phyloP scores from a whole-genome alignment of 805 yeast genomes.

The Danielia oregonensis region DNA sequence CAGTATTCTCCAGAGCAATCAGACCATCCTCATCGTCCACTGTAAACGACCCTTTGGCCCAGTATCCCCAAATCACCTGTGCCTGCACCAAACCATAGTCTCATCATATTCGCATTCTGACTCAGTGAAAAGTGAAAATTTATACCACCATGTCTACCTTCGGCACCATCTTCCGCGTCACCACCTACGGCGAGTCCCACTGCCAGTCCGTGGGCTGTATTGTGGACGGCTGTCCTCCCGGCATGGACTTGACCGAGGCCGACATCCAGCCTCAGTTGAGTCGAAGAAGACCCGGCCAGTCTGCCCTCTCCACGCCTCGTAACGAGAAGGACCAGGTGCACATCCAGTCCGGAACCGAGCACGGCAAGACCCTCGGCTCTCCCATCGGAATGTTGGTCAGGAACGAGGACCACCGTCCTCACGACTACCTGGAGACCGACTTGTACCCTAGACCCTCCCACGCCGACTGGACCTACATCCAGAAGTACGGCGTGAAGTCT shows the following conservation, averaged over 20 bases:
- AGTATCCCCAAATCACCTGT: too few species aligned
- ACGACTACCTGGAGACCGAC: slow-evolving; percentile 94
- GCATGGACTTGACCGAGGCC: slow-evolving; percentile 74
- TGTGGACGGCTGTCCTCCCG: slow-evolving; percentile 98
- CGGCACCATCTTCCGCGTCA: slow-evolving; percentile 54
- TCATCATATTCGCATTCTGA: too few species aligned
- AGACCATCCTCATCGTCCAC: too few species aligned
- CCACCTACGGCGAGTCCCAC: slow-evolving; percentile 98
- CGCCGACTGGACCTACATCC: slow-evolving; percentile 91
- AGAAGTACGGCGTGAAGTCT: slow-evolving; percentile 89
- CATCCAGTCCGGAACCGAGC: slow-evolving; percentile 93
- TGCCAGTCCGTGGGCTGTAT: slow-evolving; percentile 97
- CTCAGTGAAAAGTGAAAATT: too few species aligned
- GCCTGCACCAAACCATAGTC: too few species aligned
- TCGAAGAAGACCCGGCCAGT: slow-evolving; percentile 97
- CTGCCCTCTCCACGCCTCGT: slow-evolving; percentile 88
- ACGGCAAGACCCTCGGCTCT: slow-evolving; percentile 86
- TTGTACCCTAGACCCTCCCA: slow-evolving; percentile 96
- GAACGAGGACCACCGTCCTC: slow-evolving; percentile 96
- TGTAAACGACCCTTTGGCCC: too few species aligned
- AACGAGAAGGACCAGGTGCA: slow-evolving; percentile 91
- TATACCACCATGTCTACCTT: slow-evolving; percentile 34
- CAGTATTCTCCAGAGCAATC: too few species aligned
- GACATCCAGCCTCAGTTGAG: slow-evolving; percentile 95
- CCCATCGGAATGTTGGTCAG: slow-evolving; percentile 92